Evolutionary conservation across 2,329 filamentous ascomycete genomes (phyloP).

Genomic region (Phaeomoniella chlamydospora): DNA sequence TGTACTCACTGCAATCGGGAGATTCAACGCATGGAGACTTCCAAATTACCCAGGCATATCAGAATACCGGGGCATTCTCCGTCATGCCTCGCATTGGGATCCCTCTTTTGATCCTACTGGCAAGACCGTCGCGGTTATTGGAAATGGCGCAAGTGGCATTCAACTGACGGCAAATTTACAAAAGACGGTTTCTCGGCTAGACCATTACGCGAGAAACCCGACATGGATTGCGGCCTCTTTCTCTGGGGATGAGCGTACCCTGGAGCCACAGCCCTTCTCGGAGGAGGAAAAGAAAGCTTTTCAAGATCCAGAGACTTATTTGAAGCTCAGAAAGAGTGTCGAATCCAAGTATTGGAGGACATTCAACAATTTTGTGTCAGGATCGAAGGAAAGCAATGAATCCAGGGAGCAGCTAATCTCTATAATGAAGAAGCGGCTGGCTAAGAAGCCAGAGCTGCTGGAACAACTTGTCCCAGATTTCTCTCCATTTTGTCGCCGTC

Average conservation of each 20-base stretch:
- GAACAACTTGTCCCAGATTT: slow-evolving; percentile 17
- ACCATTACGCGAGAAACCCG: slow-evolving; percentile 42
- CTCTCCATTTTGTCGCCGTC: slow-evolving; percentile 3
- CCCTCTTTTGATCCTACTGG: slow-evolving; percentile 33
- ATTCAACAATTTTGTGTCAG: background rate
- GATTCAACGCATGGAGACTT: slow-evolving; percentile 50
- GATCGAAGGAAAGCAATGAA: slow-evolving; percentile 10
- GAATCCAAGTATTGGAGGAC: slow-evolving; percentile 2
- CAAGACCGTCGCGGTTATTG: slow-evolving; percentile 41
- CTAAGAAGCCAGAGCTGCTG: slow-evolving; percentile 39
- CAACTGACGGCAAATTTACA: slow-evolving; percentile 18
- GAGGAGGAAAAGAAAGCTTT: slow-evolving; percentile 4
- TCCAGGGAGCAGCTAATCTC: slow-evolving; percentile 32
- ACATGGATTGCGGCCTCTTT: slow-evolving; percentile 49
- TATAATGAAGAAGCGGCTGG: slow-evolving; percentile 40
- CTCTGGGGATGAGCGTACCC: slow-evolving; percentile 37
- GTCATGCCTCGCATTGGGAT: slow-evolving; percentile 50
- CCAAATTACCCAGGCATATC: slow-evolving; percentile 45
- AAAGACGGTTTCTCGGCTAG: slow-evolving; percentile 9
- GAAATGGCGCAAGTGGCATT: slow-evolving; percentile 48
- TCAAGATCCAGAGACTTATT: slow-evolving; percentile 3
- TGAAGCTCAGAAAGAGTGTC: slow-evolving; percentile 5
- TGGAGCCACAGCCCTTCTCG: slow-evolving; percentile 36
- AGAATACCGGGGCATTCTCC: slow-evolving; percentile 38
- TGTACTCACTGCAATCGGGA: slow-evolving; percentile 15